Base-by-base conservation (phyloP, 2,329 filamentous ascomycete genomes). In the Talaromyces rugulosus region DNA sequence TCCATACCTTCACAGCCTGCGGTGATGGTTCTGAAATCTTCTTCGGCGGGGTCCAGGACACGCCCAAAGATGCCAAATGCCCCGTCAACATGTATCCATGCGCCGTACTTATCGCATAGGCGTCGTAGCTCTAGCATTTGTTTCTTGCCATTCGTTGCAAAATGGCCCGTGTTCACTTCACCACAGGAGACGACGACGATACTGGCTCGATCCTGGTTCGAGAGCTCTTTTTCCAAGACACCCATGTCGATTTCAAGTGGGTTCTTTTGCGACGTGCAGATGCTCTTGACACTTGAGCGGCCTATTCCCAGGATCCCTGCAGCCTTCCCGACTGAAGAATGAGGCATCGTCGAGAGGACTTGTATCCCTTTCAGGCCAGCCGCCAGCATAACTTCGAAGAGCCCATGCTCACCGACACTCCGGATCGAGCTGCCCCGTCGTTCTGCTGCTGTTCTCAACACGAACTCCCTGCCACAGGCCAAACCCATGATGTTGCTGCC, bases 71-170 rank as follows among this genome's bases (percentile, higher is more conserved):
- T 83, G 0, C 94, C 94, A 72, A 98, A 96, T 0, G 94, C 93
- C 52, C 89, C 93, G 70, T 97, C 94, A 7, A 94, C 87, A 74
- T 98, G 94, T 44, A 97, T 82, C 93, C 93, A 97, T 0, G 91
- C 88, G 1, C 83, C 83, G 66, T 94, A 87, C 66, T 81, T 79
- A 67, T 95, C 88, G 51, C 90, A 92, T 44, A 96, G 72, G 4
- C 79, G 76, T 63, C 93, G 84, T 42, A 97, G 75, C 60, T 80
- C 79, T 60, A 75, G 70, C 75, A 87, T 87, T 64, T 92, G 86
- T 4, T 82, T 79, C 2, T 74, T 66, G 1, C 79, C 84, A 1
- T 77, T 76, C 34, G 82, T 90, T 31, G 91, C 89, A 72, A 92
- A 97, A 5, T 87, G 81, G 0, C 93, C 92, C 0, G 92, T 96